phyloP scores from a whole-genome alignment of 257 asterid genomes.

The Solanum infundibuliforme region DNA sequence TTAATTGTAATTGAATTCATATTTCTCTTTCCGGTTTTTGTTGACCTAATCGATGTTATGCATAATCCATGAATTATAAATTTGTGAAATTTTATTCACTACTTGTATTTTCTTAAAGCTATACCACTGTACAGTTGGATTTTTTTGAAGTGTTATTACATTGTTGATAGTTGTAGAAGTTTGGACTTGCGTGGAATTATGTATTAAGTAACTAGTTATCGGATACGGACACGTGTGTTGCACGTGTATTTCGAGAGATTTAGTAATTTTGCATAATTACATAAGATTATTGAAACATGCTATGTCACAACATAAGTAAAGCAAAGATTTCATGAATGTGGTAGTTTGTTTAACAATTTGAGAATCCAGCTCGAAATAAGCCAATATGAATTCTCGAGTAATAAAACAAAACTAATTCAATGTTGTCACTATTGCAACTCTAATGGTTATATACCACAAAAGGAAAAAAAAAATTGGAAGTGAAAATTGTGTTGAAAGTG shows the following conservation, averaged over 20 bases:
- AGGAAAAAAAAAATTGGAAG: background rate
- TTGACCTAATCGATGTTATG: background rate
- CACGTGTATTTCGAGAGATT: background rate
- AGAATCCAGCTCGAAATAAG: background rate
- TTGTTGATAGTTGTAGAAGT: background rate
- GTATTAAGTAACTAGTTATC: background rate
- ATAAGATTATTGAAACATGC: background rate
- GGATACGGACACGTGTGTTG: background rate
- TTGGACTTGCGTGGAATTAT: background rate
- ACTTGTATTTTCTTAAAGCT: background rate
- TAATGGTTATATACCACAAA: background rate
- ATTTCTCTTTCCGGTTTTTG: background rate
- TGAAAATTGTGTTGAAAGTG: background rate
- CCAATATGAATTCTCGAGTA: background rate
- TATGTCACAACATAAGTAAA: background rate
- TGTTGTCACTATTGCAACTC: background rate
- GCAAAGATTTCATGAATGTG: background rate
- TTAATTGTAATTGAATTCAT: background rate
- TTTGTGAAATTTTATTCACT: background rate
- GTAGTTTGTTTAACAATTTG: background rate
- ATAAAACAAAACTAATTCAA: background rate
- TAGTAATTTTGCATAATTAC: background rate
- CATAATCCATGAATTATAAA: background rate
- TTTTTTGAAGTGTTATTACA: background rate
- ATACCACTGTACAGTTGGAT: background rate